Conservation (phyloP, 2,329 filamentous ascomycete genomes). For the Zymoseptoria brevis region DNA sequence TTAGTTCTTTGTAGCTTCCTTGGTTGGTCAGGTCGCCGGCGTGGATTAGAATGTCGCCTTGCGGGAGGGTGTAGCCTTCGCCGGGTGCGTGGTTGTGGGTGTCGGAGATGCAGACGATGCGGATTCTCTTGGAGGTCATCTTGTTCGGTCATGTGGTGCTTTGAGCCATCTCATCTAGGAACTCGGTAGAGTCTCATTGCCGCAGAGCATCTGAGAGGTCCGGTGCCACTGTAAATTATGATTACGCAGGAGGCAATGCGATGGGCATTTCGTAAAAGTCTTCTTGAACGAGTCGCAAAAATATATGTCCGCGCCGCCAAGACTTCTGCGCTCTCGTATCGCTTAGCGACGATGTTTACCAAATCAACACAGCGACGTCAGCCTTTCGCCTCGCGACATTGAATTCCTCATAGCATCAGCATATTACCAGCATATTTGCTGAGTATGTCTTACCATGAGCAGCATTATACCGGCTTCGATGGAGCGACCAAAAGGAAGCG, state of each 20-base stretch:
- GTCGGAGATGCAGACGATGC: conserved; percentile 69
- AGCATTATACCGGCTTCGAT: not conserved
- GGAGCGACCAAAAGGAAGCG: conserved; percentile 8
- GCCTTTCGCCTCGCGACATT: not conserved
- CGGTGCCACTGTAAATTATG: no score
- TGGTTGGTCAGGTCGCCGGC: conserved; percentile 71
- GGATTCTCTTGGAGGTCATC: conserved; percentile 38
- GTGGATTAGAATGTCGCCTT: conserved; percentile 66
- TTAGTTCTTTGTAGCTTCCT: conserved; percentile 51
- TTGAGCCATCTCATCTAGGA: not conserved
- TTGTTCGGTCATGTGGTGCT: not conserved
- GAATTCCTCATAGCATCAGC: not conserved
- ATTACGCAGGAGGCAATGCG: not conserved
- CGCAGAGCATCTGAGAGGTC: not conserved
- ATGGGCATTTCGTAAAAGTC: not conserved
- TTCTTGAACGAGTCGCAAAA: no score
- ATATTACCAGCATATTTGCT: not conserved
- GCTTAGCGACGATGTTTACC: not conserved
- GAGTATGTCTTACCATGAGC: conserved; percentile 1
- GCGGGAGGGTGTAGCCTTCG: conserved; percentile 53
- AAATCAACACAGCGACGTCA: not conserved
- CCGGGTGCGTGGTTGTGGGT: conserved; percentile 56
- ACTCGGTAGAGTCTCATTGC: not conserved
- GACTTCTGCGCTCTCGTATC: not conserved
- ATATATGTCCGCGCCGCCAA: no score